These are phyloP conservation scores for Capillidium rhysosporum DNA, from an alignment of 371 early-diverging fungal species.

Conservation along the genomic window DNA sequence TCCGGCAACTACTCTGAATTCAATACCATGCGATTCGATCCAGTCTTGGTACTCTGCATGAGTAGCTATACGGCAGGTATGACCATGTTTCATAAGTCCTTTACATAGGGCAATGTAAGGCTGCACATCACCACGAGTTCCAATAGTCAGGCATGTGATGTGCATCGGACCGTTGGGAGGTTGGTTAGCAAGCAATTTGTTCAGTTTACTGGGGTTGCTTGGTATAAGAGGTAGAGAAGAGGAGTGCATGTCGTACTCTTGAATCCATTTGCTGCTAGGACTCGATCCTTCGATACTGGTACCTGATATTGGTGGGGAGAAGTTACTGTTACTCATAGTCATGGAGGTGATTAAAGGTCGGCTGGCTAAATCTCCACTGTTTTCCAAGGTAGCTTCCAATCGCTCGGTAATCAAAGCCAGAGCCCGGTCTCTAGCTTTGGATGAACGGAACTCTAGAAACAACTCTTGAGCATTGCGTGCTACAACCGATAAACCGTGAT, in stretches of 20 bases:
- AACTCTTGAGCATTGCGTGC: conserved; percentile 20
- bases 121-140: conserved; percentile 74
- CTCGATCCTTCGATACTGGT: conserved; percentile 3
- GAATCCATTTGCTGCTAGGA: conserved; percentile 11
- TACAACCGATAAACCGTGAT: conserved; percentile 17
- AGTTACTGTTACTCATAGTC: conserved; percentile 2
- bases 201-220: conserved; percentile 10
- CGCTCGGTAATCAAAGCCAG: neutral
- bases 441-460: conserved; percentile 24
- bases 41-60: conserved; percentile 52
- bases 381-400: neutral
- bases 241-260: conserved; percentile 6
- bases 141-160: conserved; percentile 62
- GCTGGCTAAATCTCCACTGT: neutral
- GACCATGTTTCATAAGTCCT: conserved; percentile 45
- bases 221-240: conserved; percentile 10
- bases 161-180: conserved; percentile 28
- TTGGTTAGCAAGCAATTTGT: conserved; percentile 10
- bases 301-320: too few species aligned
- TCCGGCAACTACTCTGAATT: conserved; percentile 48
- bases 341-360: neutral
- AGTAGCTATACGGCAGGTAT: conserved; percentile 51
- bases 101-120: conserved; percentile 70
- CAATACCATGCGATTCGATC: conserved; percentile 55
- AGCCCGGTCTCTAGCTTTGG: neutral